A percentile compares a stretch with the other conserved stretches of the same genome.
Conservation (phyloP, 208 protist genomes). For the Crithidia mellificae region DNA sequence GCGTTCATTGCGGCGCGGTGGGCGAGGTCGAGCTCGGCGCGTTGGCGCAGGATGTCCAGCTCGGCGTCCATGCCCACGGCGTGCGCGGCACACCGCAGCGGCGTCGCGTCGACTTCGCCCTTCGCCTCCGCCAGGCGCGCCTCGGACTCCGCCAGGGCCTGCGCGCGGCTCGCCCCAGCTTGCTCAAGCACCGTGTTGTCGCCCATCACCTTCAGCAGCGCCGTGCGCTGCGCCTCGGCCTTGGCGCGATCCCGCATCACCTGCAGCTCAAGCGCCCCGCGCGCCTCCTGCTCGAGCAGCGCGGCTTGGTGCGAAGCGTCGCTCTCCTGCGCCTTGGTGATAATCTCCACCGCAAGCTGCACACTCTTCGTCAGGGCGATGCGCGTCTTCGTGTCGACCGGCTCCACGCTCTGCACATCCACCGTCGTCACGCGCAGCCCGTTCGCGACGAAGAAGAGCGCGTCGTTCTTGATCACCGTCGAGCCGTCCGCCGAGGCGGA, state of each 20-base stretch:
- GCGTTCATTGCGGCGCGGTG: constrained; percentile 81
- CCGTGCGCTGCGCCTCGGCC: constrained; percentile 79
- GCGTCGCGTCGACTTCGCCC: constrained; percentile 86
- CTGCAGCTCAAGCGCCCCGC: constrained; percentile 90
- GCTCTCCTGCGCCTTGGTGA: constrained; percentile 96
- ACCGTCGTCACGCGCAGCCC: constrained; percentile 95
- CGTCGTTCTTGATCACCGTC: constrained; percentile 51
- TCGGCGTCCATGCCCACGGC: constrained; percentile 85
- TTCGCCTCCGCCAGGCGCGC: constrained; percentile 89
- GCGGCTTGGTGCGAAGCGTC: constrained; percentile 92
- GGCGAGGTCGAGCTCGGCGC: constrained; percentile 86
- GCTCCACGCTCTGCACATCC: constrained; percentile 94
- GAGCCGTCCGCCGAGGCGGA: constrained; percentile 68
- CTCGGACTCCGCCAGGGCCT: constrained; percentile 91
- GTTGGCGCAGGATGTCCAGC: constrained; percentile 78
- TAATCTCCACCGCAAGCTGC: constrained; percentile 98
- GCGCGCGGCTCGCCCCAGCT: constrained; percentile 89
- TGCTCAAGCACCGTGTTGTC: constrained; percentile 91
- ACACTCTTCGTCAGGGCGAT: constrained; percentile 97
- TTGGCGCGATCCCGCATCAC: constrained; percentile 89
- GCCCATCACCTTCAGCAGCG: constrained; percentile 91
- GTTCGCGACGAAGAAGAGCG: constrained; percentile 91
- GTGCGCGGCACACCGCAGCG: constrained; percentile 81
- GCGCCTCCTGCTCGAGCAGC: constrained; percentile 92
- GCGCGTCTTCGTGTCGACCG: constrained; percentile 92